phyloP scores from a whole-genome alignment of 306 rosid genomes.

The Castanopsis chinensis region DNA sequence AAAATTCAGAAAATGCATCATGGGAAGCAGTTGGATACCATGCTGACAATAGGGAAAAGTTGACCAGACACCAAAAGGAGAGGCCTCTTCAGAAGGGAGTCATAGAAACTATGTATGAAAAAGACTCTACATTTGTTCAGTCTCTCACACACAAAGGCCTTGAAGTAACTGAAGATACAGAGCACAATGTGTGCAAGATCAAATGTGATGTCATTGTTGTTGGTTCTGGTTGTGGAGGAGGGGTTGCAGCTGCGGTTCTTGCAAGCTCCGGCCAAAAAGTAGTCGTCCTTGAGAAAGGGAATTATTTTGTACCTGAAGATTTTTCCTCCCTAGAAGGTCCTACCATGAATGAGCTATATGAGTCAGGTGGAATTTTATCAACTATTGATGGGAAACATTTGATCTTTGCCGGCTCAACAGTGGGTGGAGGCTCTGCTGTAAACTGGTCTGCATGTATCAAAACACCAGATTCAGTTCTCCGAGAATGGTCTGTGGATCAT shows the following conservation, averaged over 20 bases:
- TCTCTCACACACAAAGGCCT: slow-evolving; percentile 69
- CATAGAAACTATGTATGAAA: slow-evolving; percentile 55
- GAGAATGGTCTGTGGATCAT: slow-evolving; percentile 70
- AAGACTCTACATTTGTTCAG: slow-evolving; percentile 44
- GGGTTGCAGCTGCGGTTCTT: slow-evolving; percentile 94
- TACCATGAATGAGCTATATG: slow-evolving; percentile 65
- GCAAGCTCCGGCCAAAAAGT: slow-evolving; percentile 83
- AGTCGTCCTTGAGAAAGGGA: slow-evolving; percentile 78
- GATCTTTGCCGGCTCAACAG: slow-evolving; percentile 85
- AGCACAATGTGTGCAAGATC: slow-evolving; percentile 49
- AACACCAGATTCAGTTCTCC: slow-evolving; percentile 69
- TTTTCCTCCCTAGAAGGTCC: slow-evolving; percentile 87
- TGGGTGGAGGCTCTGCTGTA: slow-evolving; percentile 91
- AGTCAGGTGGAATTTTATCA: slow-evolving; percentile 59
- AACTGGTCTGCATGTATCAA: slow-evolving; percentile 92
- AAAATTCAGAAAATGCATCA: slow-evolving; percentile 44
- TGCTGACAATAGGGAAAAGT: slow-evolving; percentile 49
- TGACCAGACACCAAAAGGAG: slow-evolving; percentile 30
- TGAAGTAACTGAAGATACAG: slow-evolving; percentile 45
- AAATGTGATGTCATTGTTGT: slow-evolving; percentile 83
- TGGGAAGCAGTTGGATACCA: slow-evolving; percentile 78
- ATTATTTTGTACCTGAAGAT: slow-evolving; percentile 72
- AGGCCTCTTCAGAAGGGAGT: slow-evolving; percentile 80
- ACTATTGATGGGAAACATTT: slow-evolving; percentile 68
- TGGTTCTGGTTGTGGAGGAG: slow-evolving; percentile 96